A percentile compares a stretch with the other conserved stretches of the same genome.
phyloP scores from a whole-genome alignment of 371 early-diverging fungal species.

The Mucor sp. region DNA sequence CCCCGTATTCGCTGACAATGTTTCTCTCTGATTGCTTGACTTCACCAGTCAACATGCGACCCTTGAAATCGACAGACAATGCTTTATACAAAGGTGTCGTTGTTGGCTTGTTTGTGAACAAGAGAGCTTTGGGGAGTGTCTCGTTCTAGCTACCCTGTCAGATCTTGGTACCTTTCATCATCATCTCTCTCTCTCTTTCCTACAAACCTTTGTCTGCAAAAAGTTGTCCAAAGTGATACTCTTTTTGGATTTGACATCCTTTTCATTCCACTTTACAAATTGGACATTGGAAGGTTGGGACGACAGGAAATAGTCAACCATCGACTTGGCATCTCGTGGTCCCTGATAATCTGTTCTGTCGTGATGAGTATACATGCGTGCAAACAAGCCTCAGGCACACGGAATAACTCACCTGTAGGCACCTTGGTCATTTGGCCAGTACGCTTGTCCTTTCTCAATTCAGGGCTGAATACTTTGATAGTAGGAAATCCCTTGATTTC shows the following conservation, averaged over 20 bases:
- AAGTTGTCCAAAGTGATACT: slow-evolving; percentile 59
- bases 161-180: neutral
- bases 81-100: slow-evolving; percentile 86
- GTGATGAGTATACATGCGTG: neutral
- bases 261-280: slow-evolving; percentile 50
- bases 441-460: slow-evolving; percentile 44
- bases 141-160: slow-evolving; percentile 30
- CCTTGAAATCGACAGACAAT: slow-evolving; percentile 74
- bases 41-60: slow-evolving; percentile 74
- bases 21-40: slow-evolving; percentile 60
- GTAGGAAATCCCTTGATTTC: slow-evolving; percentile 93
- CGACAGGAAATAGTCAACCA: slow-evolving; percentile 69
- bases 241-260: slow-evolving; percentile 55
- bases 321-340: slow-evolving; percentile 73
- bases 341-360: slow-evolving; percentile 78
- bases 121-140: slow-evolving; percentile 64
- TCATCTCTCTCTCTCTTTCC: too few species aligned
- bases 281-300: slow-evolving; percentile 63
- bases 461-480: slow-evolving; percentile 81
- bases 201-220: slow-evolving; percentile 39
- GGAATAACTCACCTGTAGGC: slow-evolving; percentile 40
- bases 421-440: slow-evolving; percentile 53
- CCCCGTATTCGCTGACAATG: slow-evolving; percentile 53
- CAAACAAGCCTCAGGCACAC: neutral
- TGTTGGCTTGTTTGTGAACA: slow-evolving; percentile 74